Evolutionary conservation across 106 monocot genomes (phyloP).

Genomic region (Amphibolis antarctica): DNA sequence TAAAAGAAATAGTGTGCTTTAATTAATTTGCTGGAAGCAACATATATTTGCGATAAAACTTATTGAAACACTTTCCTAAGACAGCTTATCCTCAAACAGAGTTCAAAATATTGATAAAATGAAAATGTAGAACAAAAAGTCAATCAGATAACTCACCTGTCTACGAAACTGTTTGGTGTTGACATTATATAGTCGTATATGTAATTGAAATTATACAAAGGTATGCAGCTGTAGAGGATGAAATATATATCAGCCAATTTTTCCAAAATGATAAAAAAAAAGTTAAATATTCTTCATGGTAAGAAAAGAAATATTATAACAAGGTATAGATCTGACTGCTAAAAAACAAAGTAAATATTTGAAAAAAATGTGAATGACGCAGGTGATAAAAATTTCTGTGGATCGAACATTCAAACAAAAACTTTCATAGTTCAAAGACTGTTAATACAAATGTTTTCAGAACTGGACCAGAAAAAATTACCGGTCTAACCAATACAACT

Average conservation of each 20-base stretch:
- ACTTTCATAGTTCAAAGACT: too few species aligned
- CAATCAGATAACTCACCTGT: constrained; percentile 33
- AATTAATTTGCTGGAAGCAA: neutral
- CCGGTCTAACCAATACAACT: too few species aligned
- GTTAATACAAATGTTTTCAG: too few species aligned
- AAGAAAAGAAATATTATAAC: too few species aligned
- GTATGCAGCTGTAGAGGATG: constrained; percentile 49
- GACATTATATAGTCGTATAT: constrained; percentile 70
- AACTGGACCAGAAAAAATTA: too few species aligned
- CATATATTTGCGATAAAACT: neutral
- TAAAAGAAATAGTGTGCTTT: too few species aligned
- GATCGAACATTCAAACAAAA: too few species aligned
- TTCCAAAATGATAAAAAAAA: neutral
- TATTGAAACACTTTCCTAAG: too few species aligned
- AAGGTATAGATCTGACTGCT: too few species aligned
- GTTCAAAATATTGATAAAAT: neutral
- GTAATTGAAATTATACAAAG: constrained; percentile 69
- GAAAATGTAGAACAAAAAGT: neutral
- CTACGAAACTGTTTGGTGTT: constrained; percentile 56
- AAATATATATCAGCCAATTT: neutral
- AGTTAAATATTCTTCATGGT: neutral
- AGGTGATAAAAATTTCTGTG: too few species aligned
- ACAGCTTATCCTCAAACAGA: neutral
- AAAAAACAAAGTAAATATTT: too few species aligned
- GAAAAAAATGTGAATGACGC: too few species aligned